phyloP scores from a whole-genome alignment of 805 yeast species.

The Alloascoidea hylecoeti region DNA sequence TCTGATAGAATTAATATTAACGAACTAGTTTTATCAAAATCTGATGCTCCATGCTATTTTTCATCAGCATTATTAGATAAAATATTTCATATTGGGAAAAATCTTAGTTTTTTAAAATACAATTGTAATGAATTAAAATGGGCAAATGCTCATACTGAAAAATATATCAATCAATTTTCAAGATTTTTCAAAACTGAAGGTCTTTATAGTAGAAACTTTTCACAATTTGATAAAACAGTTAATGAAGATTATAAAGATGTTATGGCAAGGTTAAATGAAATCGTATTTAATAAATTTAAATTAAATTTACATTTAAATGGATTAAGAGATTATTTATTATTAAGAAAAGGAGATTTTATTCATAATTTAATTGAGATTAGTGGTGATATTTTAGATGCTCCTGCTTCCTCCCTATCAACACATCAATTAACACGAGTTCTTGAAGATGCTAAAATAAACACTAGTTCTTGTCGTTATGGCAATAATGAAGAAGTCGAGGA shows the following conservation, averaged over 20 bases:
- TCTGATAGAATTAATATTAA: neutral
- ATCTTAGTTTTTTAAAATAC: slow-evolving; percentile 45
- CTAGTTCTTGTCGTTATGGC: slow-evolving; percentile 7
- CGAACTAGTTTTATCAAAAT: neutral
- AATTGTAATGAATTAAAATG: slow-evolving; percentile 59
- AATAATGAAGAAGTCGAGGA: slow-evolving; percentile 20
- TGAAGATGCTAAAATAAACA: slow-evolving; percentile 40
- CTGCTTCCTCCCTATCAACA: slow-evolving; percentile 50
- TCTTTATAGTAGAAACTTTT: slow-evolving; percentile 6
- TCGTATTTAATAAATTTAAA: slow-evolving; percentile 34
- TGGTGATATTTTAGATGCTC: slow-evolving; percentile 33
- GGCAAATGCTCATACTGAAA: slow-evolving; percentile 23
- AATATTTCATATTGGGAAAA: slow-evolving; percentile 59
- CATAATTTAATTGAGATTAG: slow-evolving; percentile 48
- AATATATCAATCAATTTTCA: slow-evolving; percentile 19
- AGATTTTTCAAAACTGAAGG: slow-evolving; percentile 3
- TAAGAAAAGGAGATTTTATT: slow-evolving; percentile 76
- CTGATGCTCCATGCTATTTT: slow-evolving; percentile 31
- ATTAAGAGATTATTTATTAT: slow-evolving; percentile 51
- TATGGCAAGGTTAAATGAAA: slow-evolving; percentile 31
- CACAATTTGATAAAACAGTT: slow-evolving; percentile 14
- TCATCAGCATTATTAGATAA: slow-evolving; percentile 23
- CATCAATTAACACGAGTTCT: slow-evolving; percentile 52
- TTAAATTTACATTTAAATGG: slow-evolving; percentile 41
- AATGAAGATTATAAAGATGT: slow-evolving; percentile 31